Evolutionary conservation across 441 rosid species (phyloP).

Genomic region (Capsella rubella): DNA sequence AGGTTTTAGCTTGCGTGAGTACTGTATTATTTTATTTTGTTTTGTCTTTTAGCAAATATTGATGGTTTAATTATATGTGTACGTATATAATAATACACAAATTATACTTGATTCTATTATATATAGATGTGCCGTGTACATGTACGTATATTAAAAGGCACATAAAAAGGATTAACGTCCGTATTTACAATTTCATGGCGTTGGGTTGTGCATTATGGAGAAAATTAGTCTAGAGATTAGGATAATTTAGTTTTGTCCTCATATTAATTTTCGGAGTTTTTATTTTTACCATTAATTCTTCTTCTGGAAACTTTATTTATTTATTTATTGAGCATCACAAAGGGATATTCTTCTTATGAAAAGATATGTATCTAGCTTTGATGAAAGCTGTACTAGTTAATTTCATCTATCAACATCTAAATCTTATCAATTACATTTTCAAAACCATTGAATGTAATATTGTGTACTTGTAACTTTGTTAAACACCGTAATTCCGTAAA

Average conservation of each 20-base stretch:
- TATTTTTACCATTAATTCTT: background rate
- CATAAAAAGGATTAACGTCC: constrained; percentile 40
- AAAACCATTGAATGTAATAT: background rate
- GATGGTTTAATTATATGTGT: constrained; percentile 35
- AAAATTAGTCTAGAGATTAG: constrained; percentile 30
- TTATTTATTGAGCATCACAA: background rate
- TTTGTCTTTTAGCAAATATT: constrained; percentile 41
- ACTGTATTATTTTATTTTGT: background rate
- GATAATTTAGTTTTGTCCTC: constrained; percentile 33
- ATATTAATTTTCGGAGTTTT: background rate
- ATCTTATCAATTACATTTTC: background rate
- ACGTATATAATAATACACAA: constrained; percentile 40
- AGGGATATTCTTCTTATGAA: constrained; percentile 21
- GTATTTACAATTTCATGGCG: constrained; percentile 23
- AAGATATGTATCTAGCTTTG: constrained; percentile 21
- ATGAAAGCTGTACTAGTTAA: background rate
- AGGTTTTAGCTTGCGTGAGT: constrained; percentile 35
- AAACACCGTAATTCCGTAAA: constrained; percentile 7
- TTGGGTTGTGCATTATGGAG: constrained; percentile 42
- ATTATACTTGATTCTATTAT: constrained; percentile 33
- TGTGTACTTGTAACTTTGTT: background rate
- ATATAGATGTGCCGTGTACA: constrained; percentile 34
- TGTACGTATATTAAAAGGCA: constrained; percentile 27
- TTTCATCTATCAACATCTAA: background rate
- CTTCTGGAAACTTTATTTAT: background rate